Percentiles rank a stretch among this genome's conserved stretches.
phyloP scores from a whole-genome alignment of 176 grass and related monocot species.

The Metroxylon sagu region DNA sequence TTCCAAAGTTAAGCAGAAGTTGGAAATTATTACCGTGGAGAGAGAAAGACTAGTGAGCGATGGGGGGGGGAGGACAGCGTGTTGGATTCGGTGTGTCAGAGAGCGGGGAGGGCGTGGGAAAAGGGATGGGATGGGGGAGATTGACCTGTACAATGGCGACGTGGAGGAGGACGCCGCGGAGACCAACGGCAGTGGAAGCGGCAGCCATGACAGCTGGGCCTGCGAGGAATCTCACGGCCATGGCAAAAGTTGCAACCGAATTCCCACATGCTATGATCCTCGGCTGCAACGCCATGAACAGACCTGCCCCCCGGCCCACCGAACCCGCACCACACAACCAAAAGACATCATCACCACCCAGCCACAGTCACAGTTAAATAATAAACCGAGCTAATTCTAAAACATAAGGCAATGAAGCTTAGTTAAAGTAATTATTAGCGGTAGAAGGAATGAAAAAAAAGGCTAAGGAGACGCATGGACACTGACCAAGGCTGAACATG shows the following conservation, averaged over 20 bases:
- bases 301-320: constrained; percentile 25
- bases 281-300: constrained; percentile 99
- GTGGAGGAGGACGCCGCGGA: constrained; percentile 79
- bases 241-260: constrained; percentile 68
- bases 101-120: not conserved
- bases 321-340: not conserved
- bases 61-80: not conserved
- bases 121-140: not conserved
- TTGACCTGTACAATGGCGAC: constrained; percentile 93
- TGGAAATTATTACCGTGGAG: constrained; percentile 10
- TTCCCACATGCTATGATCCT: constrained; percentile 98
- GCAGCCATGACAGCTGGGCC: constrained; percentile 87
- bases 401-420: too few relatives aligned
- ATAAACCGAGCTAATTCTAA: too few relatives aligned
- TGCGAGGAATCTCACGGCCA: constrained; percentile 83
- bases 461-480: not conserved
- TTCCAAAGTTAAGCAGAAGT: not conserved
- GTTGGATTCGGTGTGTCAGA: not conserved
- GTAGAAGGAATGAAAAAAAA: not conserved
- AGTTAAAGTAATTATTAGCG: too few relatives aligned
- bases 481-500: constrained; percentile 98
- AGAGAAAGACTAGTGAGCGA: too few relatives aligned
- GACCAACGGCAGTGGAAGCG: constrained; percentile 83
- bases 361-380: not conserved
- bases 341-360: not conserved